phyloP scores from a whole-genome alignment of 2,329 filamentous ascomycete species.

The Epichloe brachyelytri region DNA sequence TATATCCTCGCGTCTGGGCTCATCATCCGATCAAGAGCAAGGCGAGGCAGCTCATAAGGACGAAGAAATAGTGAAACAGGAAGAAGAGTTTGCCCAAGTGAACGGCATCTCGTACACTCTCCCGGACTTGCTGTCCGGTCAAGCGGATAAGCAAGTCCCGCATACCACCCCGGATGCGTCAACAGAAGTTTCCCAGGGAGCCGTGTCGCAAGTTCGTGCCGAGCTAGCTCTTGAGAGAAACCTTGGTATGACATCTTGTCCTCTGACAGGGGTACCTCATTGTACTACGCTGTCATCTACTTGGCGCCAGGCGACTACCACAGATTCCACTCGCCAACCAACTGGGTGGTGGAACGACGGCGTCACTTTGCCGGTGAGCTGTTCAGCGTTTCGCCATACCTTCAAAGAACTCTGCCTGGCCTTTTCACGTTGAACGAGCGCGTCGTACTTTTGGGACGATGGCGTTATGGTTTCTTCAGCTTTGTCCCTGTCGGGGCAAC shows the following conservation, averaged over 20 bases:
- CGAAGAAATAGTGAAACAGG: conserved; percentile 58
- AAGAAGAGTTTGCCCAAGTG: conserved; percentile 86
- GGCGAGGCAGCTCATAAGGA: conserved; percentile 27
- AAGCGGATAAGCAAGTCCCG: conserved; percentile 29
- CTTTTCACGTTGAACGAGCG: conserved; percentile 96
- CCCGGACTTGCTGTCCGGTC: conserved; percentile 74
- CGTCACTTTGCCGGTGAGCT: conserved; percentile 97
- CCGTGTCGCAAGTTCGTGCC: conserved; percentile 71
- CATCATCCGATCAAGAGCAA: conserved; percentile 12
- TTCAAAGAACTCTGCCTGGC: conserved; percentile 82
- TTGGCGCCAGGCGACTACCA: conserved; percentile 96
- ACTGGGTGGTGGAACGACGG: conserved; percentile 88
- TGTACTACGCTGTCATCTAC: conserved; percentile 94
- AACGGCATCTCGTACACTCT: conserved; percentile 95
- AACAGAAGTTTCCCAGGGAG: conserved; percentile 46
- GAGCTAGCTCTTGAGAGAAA: conserved; percentile 61
- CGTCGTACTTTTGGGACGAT: conserved; percentile 82
- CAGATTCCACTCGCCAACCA: conserved; percentile 88
- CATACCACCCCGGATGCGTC: conserved; percentile 60
- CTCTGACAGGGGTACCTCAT: conserved; percentile 49
- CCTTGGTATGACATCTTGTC: conserved; percentile 61
- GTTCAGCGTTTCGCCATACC: conserved; percentile 87
- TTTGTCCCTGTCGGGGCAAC: conserved; percentile 94
- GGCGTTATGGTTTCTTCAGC: conserved; percentile 96
- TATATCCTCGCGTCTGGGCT: conserved; percentile 22